phyloP scores from a whole-genome alignment of 2,329 filamentous ascomycete genomes.

The Colletotrichum godetiae region DNA sequence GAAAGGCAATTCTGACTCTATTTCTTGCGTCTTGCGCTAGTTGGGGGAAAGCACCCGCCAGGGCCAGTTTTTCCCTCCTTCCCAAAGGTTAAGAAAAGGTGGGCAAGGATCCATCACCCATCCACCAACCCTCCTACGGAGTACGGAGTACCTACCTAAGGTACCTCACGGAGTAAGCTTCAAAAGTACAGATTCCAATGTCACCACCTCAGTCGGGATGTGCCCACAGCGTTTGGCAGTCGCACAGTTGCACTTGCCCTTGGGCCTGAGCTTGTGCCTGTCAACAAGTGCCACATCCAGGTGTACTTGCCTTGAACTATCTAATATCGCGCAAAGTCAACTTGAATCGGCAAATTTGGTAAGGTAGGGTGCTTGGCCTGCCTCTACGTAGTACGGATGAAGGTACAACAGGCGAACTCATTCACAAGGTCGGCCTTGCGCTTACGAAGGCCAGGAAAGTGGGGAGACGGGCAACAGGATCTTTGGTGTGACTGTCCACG shows the following conservation, averaged over 20 bases:
- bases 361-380: background rate
- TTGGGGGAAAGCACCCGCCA: constrained; percentile 12
- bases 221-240: background rate
- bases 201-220: background rate
- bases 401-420: background rate
- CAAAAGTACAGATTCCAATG: background rate
- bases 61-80: background rate
- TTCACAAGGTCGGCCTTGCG: background rate
- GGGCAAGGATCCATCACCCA: background rate
- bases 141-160: too few relatives aligned
- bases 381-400: background rate
- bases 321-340: background rate
- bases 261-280: background rate
- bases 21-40: background rate
- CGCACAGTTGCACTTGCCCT: background rate
- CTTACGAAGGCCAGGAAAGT: background rate
- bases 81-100: background rate
- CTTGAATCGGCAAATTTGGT: background rate
- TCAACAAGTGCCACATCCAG: background rate
- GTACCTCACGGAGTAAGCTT: too few relatives aligned
- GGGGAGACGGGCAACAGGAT: background rate
- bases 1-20: constrained; percentile 22
- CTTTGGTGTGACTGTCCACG: background rate
- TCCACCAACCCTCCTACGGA: too few relatives aligned
- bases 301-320: background rate